These are phyloP conservation scores for Geotrichum europaeum DNA, from an alignment of 1,139 yeast species.

Conservation along the genomic window DNA sequence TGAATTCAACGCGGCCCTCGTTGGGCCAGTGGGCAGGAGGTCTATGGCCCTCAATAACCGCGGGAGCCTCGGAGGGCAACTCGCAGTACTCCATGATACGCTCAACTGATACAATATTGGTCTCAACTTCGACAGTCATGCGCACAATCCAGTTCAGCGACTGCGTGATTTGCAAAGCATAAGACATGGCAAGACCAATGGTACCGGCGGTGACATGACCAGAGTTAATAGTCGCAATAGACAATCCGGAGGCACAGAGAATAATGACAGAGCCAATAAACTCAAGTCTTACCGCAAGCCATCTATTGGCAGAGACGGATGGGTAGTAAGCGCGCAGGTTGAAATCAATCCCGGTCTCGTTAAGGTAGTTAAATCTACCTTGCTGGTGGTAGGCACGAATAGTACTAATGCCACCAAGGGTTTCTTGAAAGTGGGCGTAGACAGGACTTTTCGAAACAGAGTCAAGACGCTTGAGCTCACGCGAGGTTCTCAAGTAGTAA, in stretches of 20 bases:
- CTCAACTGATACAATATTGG: slow-evolving; percentile 94
- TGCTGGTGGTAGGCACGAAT: slow-evolving; percentile 84
- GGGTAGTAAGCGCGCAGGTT: slow-evolving; percentile 93
- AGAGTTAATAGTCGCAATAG: slow-evolving; percentile 12
- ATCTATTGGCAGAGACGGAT: slow-evolving; percentile 87
- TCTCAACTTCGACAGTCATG: slow-evolving; percentile 97
- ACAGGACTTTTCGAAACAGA: slow-evolving; percentile 91
- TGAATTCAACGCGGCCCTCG: slow-evolving; percentile 63
- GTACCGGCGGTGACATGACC: slow-evolving; percentile 60
- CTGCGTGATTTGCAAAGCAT: slow-evolving; percentile 88
- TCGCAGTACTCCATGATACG: slow-evolving; percentile 82
- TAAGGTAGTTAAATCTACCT: slow-evolving; percentile 63
- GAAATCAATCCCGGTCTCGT: slow-evolving; percentile 71
- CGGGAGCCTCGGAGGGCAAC: slow-evolving; percentile 77
- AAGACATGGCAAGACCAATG: slow-evolving; percentile 88
- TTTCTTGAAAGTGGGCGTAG: slow-evolving; percentile 94
- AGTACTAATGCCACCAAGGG: slow-evolving; percentile 82
- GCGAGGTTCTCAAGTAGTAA: slow-evolving; percentile 80
- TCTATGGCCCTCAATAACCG: slow-evolving; percentile 57
- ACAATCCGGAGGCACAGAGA: slow-evolving; percentile 66
- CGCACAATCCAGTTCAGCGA: slow-evolving; percentile 94
- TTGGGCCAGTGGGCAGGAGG: slow-evolving; percentile 77
- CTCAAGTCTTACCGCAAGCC: slow-evolving; percentile 93
- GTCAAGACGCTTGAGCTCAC: slow-evolving; percentile 92
- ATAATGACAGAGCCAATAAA: slow-evolving; percentile 84